phyloP scores from a whole-genome alignment of 2,329 filamentous ascomycete genomes.

The Trichoderma guizhouense region DNA sequence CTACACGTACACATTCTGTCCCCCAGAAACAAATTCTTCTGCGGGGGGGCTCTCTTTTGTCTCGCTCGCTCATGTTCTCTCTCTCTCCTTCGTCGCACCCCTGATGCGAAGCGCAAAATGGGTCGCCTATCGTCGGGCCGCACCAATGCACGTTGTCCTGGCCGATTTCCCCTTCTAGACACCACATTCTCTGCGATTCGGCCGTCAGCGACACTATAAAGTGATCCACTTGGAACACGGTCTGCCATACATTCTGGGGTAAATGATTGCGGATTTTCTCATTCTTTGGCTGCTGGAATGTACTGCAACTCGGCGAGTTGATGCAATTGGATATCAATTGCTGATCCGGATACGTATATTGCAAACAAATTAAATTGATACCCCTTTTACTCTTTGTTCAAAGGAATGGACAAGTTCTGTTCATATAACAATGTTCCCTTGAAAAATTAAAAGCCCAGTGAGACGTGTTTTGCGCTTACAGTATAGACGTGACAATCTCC shows the following conservation, averaged over 20 bases:
- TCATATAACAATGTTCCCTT: not conserved
- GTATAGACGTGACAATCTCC: not conserved
- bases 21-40: not conserved
- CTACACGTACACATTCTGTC: not conserved
- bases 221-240: slow-evolving; percentile 6
- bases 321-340: not conserved
- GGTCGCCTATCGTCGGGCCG: slow-evolving; percentile 16
- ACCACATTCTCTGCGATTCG: slow-evolving; percentile 18
- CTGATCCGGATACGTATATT: no score
- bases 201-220: slow-evolving; percentile 16
- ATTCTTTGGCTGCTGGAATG: not conserved
- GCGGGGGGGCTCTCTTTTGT: not conserved
- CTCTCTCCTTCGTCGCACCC: not conserved
- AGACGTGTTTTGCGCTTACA: not conserved
- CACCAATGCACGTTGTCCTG: slow-evolving; percentile 20
- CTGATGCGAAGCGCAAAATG: not conserved
- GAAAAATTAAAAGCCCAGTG: not conserved
- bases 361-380: no score
- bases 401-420: not conserved
- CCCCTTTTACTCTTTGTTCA: not conserved
- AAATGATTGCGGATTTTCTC: not conserved
- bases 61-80: not conserved
- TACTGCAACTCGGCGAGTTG: not conserved
- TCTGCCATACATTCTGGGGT: slow-evolving; percentile 7
- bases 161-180: slow-evolving; percentile 19